A percentile compares a stretch with the other conserved stretches of the same genome.
Conservation (phyloP, 176 grass and related monocot genomes). For the Avena atlantica region DNA sequence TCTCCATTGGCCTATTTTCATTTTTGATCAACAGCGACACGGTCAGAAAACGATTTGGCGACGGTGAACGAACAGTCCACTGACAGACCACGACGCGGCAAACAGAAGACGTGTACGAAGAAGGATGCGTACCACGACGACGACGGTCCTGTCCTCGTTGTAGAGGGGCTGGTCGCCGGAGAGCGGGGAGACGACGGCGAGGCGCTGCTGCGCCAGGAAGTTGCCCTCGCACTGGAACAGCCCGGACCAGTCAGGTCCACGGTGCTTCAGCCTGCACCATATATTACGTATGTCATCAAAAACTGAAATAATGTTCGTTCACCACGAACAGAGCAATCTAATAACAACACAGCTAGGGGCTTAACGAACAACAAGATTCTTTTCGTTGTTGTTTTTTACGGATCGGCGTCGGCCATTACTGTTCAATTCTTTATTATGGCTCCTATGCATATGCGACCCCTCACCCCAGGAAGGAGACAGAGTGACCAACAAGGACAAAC, state of each 20-base stretch:
- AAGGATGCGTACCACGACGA: conserved; percentile 72
- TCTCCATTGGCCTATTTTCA: background rate
- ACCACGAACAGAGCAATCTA: background rate
- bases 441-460: background rate
- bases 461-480: background rate
- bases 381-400: background rate
- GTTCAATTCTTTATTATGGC: conserved; percentile 31
- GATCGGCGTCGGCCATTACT: background rate
- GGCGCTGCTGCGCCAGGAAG: conserved; percentile 89
- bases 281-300: background rate
- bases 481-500: background rate
- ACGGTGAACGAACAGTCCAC: too few species aligned
- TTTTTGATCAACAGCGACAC: background rate
- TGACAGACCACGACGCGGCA: too few species aligned
- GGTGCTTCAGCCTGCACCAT: conserved; percentile 78
- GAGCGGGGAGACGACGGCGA: conserved; percentile 81
- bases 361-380: conserved; percentile 20
- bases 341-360: background rate
- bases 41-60: background rate
- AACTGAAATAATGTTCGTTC: background rate
- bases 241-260: conserved; percentile 92
- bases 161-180: conserved; percentile 98
- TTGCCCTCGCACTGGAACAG: conserved; percentile 82
- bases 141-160: conserved; percentile 78
- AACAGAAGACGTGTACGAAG: too few species aligned